Conservation (phyloP, 768 basidiomycete genomes). For the Mycena sanguinolenta region DNA sequence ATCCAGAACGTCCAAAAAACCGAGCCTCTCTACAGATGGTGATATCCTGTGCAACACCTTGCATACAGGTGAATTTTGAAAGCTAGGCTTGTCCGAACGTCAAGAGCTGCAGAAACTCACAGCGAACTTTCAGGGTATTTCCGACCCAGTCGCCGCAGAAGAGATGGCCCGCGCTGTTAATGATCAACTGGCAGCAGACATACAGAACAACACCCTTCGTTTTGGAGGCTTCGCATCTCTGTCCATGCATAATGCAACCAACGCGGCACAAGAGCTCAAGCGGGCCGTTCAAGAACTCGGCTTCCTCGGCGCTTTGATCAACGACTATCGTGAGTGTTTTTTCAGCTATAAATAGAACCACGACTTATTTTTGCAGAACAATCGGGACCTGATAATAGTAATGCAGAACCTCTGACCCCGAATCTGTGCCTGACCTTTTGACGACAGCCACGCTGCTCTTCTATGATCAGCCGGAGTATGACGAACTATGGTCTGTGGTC, state of each 20-base stretch:
- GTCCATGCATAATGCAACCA: constrained; percentile 60
- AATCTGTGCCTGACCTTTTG: background rate
- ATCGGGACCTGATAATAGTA: constrained; percentile 54
- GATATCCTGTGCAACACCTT: constrained; percentile 53
- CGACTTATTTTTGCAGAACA: constrained; percentile 42
- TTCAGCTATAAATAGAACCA: too few relatives aligned
- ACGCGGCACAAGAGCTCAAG: constrained; percentile 55
- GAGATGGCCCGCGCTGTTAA: constrained; percentile 52
- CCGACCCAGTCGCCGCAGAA: constrained; percentile 49
- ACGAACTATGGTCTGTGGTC: constrained; percentile 54
- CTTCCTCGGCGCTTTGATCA: constrained; percentile 56
- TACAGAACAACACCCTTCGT: constrained; percentile 54
- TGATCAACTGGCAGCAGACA: constrained; percentile 51
- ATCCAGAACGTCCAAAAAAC: background rate
- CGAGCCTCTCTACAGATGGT: constrained; percentile 49
- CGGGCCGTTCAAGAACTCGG: constrained; percentile 56
- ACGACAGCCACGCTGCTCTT: constrained; percentile 50
- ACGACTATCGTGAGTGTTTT: constrained; percentile 50
- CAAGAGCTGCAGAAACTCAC: background rate
- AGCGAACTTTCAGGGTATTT: constrained; percentile 42
- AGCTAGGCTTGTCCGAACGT: too few relatives aligned
- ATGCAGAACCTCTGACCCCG: too few relatives aligned
- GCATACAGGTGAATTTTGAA: constrained; percentile 47
- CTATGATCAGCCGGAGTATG: constrained; percentile 56
- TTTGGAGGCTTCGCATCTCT: constrained; percentile 59